Percentiles rank a stretch among this genome's conserved stretches.
These are phyloP conservation scores for Allium sativum DNA, from an alignment of 106 monocot species.

Conservation along the genomic window DNA sequence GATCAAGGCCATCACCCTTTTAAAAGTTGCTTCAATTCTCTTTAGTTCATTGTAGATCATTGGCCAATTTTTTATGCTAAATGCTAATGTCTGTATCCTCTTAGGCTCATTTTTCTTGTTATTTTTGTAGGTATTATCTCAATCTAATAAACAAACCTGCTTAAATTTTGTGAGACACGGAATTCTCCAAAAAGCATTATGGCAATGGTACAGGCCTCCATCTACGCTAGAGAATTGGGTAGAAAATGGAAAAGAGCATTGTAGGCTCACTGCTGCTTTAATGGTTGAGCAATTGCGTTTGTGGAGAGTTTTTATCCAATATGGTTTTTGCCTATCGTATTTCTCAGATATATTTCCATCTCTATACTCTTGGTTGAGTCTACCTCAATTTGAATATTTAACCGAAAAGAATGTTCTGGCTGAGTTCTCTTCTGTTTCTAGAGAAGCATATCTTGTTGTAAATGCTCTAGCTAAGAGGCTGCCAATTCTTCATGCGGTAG, in stretches of 20 bases:
- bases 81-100: neutral
- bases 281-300: constrained; percentile 79
- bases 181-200: constrained; percentile 60
- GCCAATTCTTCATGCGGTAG: constrained; percentile 64
- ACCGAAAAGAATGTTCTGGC: constrained; percentile 35
- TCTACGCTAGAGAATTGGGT: constrained; percentile 63
- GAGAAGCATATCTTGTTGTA: constrained; percentile 65
- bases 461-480: constrained; percentile 55
- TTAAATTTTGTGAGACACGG: constrained; percentile 53
- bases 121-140: constrained; percentile 51
- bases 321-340: constrained; percentile 69
- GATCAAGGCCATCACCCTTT: constrained; percentile 57
- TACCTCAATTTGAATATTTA: constrained; percentile 57
- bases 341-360: constrained; percentile 77
- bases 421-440: constrained; percentile 63
- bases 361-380: constrained; percentile 62
- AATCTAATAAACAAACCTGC: constrained; percentile 54
- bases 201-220: constrained; percentile 57
- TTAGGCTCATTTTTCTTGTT: neutral
- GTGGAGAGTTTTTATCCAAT: constrained; percentile 80
- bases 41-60: constrained; percentile 3
- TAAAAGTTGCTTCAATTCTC: constrained; percentile 39
- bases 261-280: constrained; percentile 46
- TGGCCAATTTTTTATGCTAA: neutral
- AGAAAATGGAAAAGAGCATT: constrained; percentile 50